Evolutionary conservation across 805 yeast species (phyloP).

Genomic region (Metschnikowia bowlesiae): DNA sequence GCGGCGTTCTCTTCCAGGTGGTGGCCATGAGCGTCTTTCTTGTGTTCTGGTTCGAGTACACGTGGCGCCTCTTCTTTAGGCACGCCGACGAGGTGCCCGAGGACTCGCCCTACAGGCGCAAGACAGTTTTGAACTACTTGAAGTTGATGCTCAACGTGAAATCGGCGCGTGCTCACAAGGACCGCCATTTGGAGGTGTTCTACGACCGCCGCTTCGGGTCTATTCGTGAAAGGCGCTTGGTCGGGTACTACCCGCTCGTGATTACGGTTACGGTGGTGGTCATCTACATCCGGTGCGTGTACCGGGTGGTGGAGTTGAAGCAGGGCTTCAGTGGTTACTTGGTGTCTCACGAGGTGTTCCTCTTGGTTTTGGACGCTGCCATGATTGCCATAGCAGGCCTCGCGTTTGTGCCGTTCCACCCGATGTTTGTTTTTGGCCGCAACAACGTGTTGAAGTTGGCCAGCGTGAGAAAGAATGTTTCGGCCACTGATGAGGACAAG

Average conservation of each 20-base stretch:
- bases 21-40: slow-evolving; percentile 36
- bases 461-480: slow-evolving; percentile 4
- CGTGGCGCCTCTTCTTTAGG: slow-evolving; percentile 29
- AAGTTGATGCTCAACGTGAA: slow-evolving; percentile 25
- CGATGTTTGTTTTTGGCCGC: slow-evolving; percentile 32
- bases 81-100: slow-evolving; percentile 13
- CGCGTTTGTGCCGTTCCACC: slow-evolving; percentile 36
- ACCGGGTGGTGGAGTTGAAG: slow-evolving; percentile 40
- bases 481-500: neutral
- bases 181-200: slow-evolving; percentile 22
- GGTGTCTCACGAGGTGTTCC: slow-evolving; percentile 31
- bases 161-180: slow-evolving; percentile 21
- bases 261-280: slow-evolving; percentile 30
- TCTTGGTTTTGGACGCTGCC: slow-evolving; percentile 36
- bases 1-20: slow-evolving; percentile 37
- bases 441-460: slow-evolving; percentile 14
- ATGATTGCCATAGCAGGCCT: slow-evolving; percentile 36
- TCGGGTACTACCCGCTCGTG: slow-evolving; percentile 31
- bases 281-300: slow-evolving; percentile 34
- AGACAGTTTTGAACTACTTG: slow-evolving; percentile 21
- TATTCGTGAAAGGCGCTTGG: slow-evolving; percentile 24
- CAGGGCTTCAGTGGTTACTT: slow-evolving; percentile 37
- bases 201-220: slow-evolving; percentile 26
- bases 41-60: slow-evolving; percentile 33
- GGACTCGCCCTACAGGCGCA: slow-evolving; percentile 9